Evolutionary conservation across 768 basidiomycete genomes (phyloP), one percentile per base, ranked within the genome.

Genomic region (Leucogyrophana mollusca): DNA sequence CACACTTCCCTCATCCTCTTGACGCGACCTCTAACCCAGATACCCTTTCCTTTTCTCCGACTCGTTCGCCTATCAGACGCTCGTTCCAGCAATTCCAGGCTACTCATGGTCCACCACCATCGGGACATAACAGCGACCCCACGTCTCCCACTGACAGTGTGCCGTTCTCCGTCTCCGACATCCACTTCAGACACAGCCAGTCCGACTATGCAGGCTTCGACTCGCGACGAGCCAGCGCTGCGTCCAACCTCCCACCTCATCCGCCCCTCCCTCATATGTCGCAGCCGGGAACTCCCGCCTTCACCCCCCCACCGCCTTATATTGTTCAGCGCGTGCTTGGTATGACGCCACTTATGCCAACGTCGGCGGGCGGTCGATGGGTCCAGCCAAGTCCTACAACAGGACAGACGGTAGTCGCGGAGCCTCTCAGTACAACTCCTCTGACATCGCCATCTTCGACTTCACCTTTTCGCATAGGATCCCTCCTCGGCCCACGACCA

Each of bases 131-230:
- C 56, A 23, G 63, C n/a, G 57, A 60, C 38, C 56, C 71, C 23
- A 68, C 64, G 22, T 80, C 82, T 11, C 80, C 79, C 30, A 77
- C 78, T 0, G 77, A 82, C 38, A 83, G 80, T 46, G 65, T 81
- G 30, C 77, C 79, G 1, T 67, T 78, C 46, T 77, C 79, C 13
- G 71, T 78, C n/a, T 76, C 77, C 13, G 79, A 80, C 9, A 64
- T 79, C 24, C 67, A 75, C 40, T 79, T 78, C 59, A 67, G 74
- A 30, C 69, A 74, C 35, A 77, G 64, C 33, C 55, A 45, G 43
- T 65, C 64, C 6, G 66, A 67, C 25, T 67, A 56, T 40, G 43
- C 50, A n/a, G 55, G 30, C 36, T 33, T 60, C 9, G 65, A 65
- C 39, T 66, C 64, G 13, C 69, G 64, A 16, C 61, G 66, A 22